These are phyloP conservation scores for Jackrogersella minutella DNA, from an alignment of 495 filamentous ascomycete genomes.

Conservation along the genomic window DNA sequence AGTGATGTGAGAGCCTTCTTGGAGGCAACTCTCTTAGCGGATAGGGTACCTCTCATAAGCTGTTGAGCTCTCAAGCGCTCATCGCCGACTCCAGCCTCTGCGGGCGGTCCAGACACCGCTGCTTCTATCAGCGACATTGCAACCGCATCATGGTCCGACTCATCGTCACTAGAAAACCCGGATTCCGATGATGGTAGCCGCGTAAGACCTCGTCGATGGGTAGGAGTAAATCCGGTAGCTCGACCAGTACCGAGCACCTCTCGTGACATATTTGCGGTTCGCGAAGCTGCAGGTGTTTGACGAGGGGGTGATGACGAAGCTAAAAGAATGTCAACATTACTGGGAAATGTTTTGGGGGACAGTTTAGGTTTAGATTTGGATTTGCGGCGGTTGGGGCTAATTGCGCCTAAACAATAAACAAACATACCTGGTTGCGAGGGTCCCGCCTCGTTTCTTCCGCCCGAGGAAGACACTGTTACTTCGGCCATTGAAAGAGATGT, in stretches of 20 bases:
- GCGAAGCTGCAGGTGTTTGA: neutral
- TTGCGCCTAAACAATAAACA: neutral
- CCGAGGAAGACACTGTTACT: neutral
- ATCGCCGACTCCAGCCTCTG: conserved; percentile 36
- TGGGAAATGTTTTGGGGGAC: neutral
- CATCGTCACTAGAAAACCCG: conserved; percentile 33
- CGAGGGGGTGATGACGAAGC: conserved; percentile 26
- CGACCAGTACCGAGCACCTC: conserved; percentile 5
- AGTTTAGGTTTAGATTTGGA: too few species aligned
- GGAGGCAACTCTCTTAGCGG: conserved; percentile 55
- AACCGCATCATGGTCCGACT: conserved; percentile 25
- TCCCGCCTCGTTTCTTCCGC: neutral
- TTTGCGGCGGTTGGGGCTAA: neutral
- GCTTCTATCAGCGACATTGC: conserved; percentile 29
- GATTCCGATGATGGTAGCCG: conserved; percentile 21
- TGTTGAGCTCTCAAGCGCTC: conserved; percentile 48
- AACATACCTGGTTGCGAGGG: conserved; percentile 22
- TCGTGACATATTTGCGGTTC: neutral
- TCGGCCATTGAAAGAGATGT: conserved; percentile 9
- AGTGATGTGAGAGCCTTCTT: conserved; percentile 55
- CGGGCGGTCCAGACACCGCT: conserved; percentile 4
- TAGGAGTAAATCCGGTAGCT: conserved; percentile 3
- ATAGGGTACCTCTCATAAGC: conserved; percentile 49
- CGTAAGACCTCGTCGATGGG: conserved; percentile 12
- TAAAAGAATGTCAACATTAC: conserved; percentile 7